These are phyloP conservation scores for Penicillium concentricum DNA, from an alignment of 2,329 filamentous ascomycete species.

Conservation along the genomic window DNA sequence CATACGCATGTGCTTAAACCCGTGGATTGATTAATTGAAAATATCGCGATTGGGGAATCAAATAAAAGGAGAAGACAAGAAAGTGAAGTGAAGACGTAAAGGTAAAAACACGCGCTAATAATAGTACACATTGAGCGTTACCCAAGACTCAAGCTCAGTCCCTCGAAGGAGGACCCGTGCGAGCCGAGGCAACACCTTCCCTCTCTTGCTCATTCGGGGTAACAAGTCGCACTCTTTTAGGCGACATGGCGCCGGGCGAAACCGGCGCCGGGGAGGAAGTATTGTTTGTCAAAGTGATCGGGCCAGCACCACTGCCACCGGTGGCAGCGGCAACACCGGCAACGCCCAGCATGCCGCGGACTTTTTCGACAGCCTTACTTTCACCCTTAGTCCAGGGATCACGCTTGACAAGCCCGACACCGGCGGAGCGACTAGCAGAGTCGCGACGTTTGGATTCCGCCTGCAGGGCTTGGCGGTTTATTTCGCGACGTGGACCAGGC, in stretches of 20 bases:
- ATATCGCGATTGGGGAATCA: conserved; percentile 14
- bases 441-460: conserved; percentile 36
- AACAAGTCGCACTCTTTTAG: conserved; percentile 47
- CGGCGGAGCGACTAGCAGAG: conserved; percentile 33
- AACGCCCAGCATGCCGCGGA: conserved; percentile 43
- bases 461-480: conserved; percentile 35
- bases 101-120: neutral
- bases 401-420: conserved; percentile 40
- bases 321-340: conserved; percentile 34
- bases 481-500: conserved; percentile 47
- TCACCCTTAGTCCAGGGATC: conserved; percentile 47
- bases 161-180: conserved; percentile 18
- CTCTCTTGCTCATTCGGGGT: conserved; percentile 45
- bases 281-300: conserved; percentile 17
- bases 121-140: neutral
- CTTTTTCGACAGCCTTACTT: conserved; percentile 48
- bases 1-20: neutral
- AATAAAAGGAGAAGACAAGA: neutral
- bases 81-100: neutral
- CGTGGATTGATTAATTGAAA: conserved; percentile 1
- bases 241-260: conserved; percentile 38
- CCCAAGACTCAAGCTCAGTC: neutral
- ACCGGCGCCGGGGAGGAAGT: conserved; percentile 21
- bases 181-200: conserved; percentile 22
- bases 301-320: conserved; percentile 25